Conservation (phyloP, 257 asterid species). For the Solanum dulcamara region DNA sequence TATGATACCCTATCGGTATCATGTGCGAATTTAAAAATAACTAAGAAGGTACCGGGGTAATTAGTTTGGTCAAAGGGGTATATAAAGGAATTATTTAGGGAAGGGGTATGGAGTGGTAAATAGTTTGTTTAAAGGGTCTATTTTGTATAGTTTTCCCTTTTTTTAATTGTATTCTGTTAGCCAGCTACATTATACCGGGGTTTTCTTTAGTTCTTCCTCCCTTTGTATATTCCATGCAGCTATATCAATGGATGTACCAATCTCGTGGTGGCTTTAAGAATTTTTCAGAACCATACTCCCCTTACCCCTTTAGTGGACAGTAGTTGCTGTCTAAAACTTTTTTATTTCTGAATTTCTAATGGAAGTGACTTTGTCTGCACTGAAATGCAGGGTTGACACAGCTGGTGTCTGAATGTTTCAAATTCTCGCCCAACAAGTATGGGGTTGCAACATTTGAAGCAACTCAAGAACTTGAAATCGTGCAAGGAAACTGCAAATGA, state of each 20-base stretch:
- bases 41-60: too few relatives aligned
- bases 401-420: constrained; percentile 75
- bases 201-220: neutral
- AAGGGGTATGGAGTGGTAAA: too few relatives aligned
- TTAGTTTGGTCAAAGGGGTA: too few relatives aligned
- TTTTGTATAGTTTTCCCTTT: too few relatives aligned
- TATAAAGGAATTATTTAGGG: too few relatives aligned
- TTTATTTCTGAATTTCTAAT: neutral
- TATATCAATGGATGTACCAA: neutral
- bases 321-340: neutral
- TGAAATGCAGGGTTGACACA: constrained; percentile 55
- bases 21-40: too few relatives aligned
- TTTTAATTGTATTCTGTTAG: neutral
- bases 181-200: neutral
- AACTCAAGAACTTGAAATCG: constrained; percentile 68
- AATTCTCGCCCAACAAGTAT: constrained; percentile 60
- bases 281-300: neutral
- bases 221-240: neutral
- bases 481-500: constrained; percentile 81
- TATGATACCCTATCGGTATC: too few relatives aligned
- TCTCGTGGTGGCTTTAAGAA: neutral
- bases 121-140: too few relatives aligned
- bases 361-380: neutral
- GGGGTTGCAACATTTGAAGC: constrained; percentile 70
- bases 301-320: neutral